phyloP scores from a whole-genome alignment of 108 stramenopile genomes.

The Discostella stelligeroides region DNA sequence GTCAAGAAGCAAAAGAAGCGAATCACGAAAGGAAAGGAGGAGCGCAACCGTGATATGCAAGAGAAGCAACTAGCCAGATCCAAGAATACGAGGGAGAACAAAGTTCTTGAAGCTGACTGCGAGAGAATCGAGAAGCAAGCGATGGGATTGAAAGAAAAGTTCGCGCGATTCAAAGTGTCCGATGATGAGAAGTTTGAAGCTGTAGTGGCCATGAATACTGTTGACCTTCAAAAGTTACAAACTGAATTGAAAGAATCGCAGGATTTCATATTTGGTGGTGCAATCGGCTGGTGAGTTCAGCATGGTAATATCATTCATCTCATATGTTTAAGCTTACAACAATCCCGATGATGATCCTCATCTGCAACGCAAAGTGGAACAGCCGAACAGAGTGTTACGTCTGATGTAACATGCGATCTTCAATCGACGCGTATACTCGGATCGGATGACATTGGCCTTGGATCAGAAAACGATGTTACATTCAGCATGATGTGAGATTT shows the following conservation, averaged over 20 bases:
- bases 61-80: constrained; percentile 21
- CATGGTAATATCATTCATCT: neutral
- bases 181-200: constrained; percentile 49
- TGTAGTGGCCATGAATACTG: constrained; percentile 30
- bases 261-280: constrained; percentile 39
- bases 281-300: constrained; percentile 35
- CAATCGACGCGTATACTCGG: constrained; percentile 5
- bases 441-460: constrained; percentile 1
- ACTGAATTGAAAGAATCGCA: constrained; percentile 36
- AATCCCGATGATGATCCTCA: neutral
- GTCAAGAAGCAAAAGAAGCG: constrained; percentile 49
- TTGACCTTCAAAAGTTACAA: constrained; percentile 41
- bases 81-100: constrained; percentile 26
- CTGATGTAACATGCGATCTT: constrained; percentile 23
- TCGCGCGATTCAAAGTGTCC: constrained; percentile 44
- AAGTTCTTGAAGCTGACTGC: constrained; percentile 42
- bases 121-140: constrained; percentile 51
- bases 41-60: constrained; percentile 23
- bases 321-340: neutral
- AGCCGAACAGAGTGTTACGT: constrained; percentile 8
- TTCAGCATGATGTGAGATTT: constrained; percentile 1
- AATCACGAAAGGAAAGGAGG: constrained; percentile 48
- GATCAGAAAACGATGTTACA: neutral
- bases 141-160: constrained; percentile 47
- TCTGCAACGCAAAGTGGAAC: constrained; percentile 1